Base-by-base conservation (phyloP, 108 stramenopile genomes). In the Cyclotella kingstonii region DNA sequence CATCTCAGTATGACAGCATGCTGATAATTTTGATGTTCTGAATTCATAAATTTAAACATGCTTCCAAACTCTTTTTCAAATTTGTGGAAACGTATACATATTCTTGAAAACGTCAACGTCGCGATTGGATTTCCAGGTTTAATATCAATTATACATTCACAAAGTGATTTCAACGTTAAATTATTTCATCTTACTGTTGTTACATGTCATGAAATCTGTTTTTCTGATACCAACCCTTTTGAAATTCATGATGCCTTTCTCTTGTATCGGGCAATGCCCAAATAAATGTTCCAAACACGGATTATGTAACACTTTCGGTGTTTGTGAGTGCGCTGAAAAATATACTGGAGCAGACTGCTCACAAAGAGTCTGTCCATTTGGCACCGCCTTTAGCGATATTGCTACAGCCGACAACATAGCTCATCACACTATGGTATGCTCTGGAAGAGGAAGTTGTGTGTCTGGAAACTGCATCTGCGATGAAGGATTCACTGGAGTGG, bases 341-440 rank as follows among this genome's bases (percentile, higher is more conserved):
- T 81, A 45, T 28, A 68, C 54, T 4, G 80, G 80, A 5, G 76
- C 54, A 5, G 76, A 81, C 47, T 81, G 80, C 55, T 73, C 76
- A 6, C 50, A 67, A 8, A 35, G 58, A 44, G 42, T 42, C 2
- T 80, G 79, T 57, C 79, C 79, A 27, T 25, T 2, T 8, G 79
- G 79, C 39, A 35, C 43, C 1, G 70, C 79, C 8, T 80, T 76
- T 47, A 54, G 66, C 19, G 79, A 80, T 30, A 56, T 68, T 27
- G 70, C 76, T 2, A 28, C 46, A 1, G 45, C 57, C 0, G 34
- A 39, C 4, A 75, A 80, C 44, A 42, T 15, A n/a, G 82, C 82
- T 48, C 87, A 88, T 69, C 27, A 46, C 17, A 34, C 35, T n/a
- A 60, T 73, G 18, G 78, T 72, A 26, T 88, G 87, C 68, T 73